Percentiles rank a stretch among this genome's conserved stretches.
Evolutionary conservation across 2,329 filamentous ascomycete genomes (phyloP).

Genomic region (Cladosporium colombiae): DNA sequence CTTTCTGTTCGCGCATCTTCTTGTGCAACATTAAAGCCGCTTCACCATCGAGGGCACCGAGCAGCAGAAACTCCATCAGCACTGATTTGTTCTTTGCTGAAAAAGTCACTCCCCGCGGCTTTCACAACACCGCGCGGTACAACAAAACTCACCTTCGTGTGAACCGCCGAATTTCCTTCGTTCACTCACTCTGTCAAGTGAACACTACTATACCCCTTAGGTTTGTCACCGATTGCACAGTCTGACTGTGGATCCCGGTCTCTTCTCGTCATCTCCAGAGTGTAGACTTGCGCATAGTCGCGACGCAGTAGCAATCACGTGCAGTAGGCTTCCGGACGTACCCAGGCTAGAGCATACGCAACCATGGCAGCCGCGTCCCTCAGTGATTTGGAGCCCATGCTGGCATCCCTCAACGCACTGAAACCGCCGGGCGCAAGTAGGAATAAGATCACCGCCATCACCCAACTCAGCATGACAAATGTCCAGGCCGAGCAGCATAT

Average conservation of each 20-base stretch:
- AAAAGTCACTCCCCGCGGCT: background rate
- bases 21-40: background rate
- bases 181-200: conserved; percentile 6
- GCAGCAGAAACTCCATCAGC: background rate
- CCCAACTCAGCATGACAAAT: conserved; percentile 81
- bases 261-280: conserved; percentile 14
- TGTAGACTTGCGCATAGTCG: conserved; percentile 19
- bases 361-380: conserved; percentile 64
- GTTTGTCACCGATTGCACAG: conserved; percentile 16
- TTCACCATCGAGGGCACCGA: background rate
- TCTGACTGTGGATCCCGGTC: conserved; percentile 19
- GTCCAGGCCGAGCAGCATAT: conserved; percentile 93
- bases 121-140: background rate
- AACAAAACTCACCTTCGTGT: background rate
- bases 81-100: background rate
- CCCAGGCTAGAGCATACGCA: conserved; percentile 23
- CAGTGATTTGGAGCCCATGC: conserved; percentile 84
- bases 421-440: conserved; percentile 94
- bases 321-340: conserved; percentile 18
- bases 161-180: background rate
- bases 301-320: conserved; percentile 19
- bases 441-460: conserved; percentile 86
- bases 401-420: conserved; percentile 87
- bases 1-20: background rate
- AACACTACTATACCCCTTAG: conserved; percentile 9